A percentile compares a stretch with the other conserved stretches of the same genome.
Evolutionary conservation across 2,329 filamentous ascomycete species (phyloP).

Genomic region (Huntiella savannae): DNA sequence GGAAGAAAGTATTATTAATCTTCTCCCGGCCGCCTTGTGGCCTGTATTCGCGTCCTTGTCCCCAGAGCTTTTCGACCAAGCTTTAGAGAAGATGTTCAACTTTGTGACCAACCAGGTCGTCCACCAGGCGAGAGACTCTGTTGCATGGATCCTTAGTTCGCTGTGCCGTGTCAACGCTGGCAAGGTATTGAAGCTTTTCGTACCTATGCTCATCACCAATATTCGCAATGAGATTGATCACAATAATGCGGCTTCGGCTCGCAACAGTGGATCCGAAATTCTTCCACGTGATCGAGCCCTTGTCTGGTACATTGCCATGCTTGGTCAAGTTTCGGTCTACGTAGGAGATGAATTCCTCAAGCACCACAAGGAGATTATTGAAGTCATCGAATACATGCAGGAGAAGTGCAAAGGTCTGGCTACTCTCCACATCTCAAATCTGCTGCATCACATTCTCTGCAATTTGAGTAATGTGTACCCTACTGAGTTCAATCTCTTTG

Average conservation of each 20-base stretch:
- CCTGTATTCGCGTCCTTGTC: conserved; percentile 82
- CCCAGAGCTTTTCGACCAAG: conserved; percentile 80
- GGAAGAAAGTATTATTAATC: conserved; percentile 94
- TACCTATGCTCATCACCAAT: conserved; percentile 76
- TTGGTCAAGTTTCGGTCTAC: conserved; percentile 96
- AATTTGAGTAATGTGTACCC: conserved; percentile 92
- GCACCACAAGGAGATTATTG: conserved; percentile 75
- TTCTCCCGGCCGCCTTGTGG: conserved; percentile 74
- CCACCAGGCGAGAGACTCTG: conserved; percentile 88
- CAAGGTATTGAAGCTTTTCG: conserved; percentile 75
- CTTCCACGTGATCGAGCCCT: conserved; percentile 79
- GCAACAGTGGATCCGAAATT: conserved; percentile 84
- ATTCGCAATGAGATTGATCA: conserved; percentile 95
- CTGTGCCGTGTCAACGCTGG: conserved; percentile 90
- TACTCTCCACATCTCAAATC: conserved; percentile 92
- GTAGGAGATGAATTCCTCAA: conserved; percentile 77
- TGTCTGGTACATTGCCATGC: conserved; percentile 92
- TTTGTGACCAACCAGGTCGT: conserved; percentile 92
- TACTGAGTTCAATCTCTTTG: conserved; percentile 72
- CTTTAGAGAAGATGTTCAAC: conserved; percentile 74
- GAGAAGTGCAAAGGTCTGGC: conserved; percentile 83
- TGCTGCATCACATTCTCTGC: conserved; percentile 85
- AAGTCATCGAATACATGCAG: conserved; percentile 91
- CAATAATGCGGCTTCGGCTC: conserved; percentile 85
- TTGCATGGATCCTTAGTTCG: conserved; percentile 95